Evolutionary conservation across 768 basidiomycete species (phyloP), one percentile per base, ranked within the genome.

Genomic region (Rhodosporidiobolus odoratus): DNA sequence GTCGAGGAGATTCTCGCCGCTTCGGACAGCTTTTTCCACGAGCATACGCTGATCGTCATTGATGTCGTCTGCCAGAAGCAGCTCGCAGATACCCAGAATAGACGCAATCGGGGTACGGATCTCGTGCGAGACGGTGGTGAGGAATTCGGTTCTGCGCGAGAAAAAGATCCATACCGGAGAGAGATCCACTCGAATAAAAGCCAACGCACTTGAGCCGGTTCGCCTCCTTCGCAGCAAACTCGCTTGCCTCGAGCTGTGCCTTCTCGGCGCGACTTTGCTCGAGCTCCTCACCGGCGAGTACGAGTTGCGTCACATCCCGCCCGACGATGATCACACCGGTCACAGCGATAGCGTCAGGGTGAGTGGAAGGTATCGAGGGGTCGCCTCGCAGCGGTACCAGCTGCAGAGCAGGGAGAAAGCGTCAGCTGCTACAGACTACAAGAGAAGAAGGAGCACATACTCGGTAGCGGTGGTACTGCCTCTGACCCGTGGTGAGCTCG

Each of bases 1-100:
- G 9, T 74, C 68, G 25, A 77, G 68, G 13, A 77, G 45, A 23
- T 60, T 67, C 43, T 77, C 76, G 40, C 74, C 74, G n/a, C 72
- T 72, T 6, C 69, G 57, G n/a, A 75, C 35, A 13, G 66, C 66
- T 61, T 77, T 69, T 19, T 65, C 64, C 56, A 77, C 52, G 23
- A 69, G 35, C 16, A 19, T 7, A 5, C 65, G 56, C 38, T 65
- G 62, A 25, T 56, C 61, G 1, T 48, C 54, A 10, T 32, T 35
- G 0, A 72, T 9, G 9, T 57, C 30, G 48, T 76, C 75, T 27
- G 43, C 63, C n/a, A 68, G 50, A 15, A 75, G 58, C 4, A 73
- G 60, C 57, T 77, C 76, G 43, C 52, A 57, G 34, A 77, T 66
- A 16, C 69, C 69, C 16, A 75, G 38, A 32, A 77, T 77, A 0